Evolutionary conservation across 23 red algal genomes (phyloP).

Genomic region (Cyanidiococcus yangmingshanensis): DNA sequence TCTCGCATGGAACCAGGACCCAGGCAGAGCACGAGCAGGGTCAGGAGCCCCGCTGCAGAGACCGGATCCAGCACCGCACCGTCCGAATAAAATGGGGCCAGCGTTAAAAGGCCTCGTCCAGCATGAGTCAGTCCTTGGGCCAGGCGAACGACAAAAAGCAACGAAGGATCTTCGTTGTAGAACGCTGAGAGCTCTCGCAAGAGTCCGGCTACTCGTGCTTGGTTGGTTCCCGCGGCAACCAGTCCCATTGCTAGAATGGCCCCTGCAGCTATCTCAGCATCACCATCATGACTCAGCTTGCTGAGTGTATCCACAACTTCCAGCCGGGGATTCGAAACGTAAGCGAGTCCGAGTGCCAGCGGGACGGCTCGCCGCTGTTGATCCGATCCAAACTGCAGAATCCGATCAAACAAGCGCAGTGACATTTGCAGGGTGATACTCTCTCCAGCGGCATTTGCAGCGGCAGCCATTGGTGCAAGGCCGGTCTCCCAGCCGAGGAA

Average conservation of each 20-base stretch:
- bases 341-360: constrained; percentile 62
- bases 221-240: constrained; percentile 85
- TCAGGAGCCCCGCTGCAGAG: constrained; percentile 63
- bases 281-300: constrained; percentile 87
- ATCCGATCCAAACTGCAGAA: constrained; percentile 76
- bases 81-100: constrained; percentile 67
- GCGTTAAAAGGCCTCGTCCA: constrained; percentile 64
- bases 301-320: constrained; percentile 60
- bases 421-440: constrained; percentile 70
- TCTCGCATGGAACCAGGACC: constrained; percentile 46
- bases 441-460: constrained; percentile 71
- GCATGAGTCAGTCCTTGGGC: constrained; percentile 87
- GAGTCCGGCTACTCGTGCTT: constrained; percentile 76
- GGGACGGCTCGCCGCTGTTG: constrained; percentile 63
- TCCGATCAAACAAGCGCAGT: constrained; percentile 62
- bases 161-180: constrained; percentile 61
- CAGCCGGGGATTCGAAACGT: constrained; percentile 70
- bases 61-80: constrained; percentile 48
- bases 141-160: constrained; percentile 70
- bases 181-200: constrained; percentile 76
- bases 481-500: constrained; percentile 21
- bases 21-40: constrained; percentile 59
- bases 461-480: constrained; percentile 36
- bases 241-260: constrained; percentile 79
- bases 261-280: constrained; percentile 66